These are phyloP conservation scores for Calonectria pseudoreteaudii DNA, from an alignment of 2,329 filamentous ascomycete species.

Conservation along the genomic window DNA sequence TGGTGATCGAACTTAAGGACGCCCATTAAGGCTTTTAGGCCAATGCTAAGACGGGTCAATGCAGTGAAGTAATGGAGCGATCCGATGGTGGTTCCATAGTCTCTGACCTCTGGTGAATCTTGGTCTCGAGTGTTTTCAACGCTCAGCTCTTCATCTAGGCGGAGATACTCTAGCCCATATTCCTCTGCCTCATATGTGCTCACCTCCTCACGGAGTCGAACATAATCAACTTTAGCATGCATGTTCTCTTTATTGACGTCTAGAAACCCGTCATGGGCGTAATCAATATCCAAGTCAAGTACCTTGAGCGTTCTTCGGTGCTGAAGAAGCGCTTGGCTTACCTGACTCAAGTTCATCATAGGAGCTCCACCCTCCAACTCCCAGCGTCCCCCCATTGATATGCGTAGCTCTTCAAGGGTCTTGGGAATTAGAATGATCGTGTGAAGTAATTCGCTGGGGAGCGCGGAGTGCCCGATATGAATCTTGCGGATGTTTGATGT, in stretches of 20 bases:
- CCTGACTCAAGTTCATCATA: not conserved
- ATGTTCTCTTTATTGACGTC: not conserved
- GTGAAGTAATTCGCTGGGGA: not conserved
- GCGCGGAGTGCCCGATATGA: conserved; percentile 5
- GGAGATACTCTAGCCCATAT: conserved; percentile 6
- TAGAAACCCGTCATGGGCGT: not conserved
- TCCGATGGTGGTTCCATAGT: conserved; percentile 15
- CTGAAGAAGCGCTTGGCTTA: conserved; percentile 8
- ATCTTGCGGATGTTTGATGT: conserved; percentile 18
- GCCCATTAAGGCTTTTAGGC: not conserved
- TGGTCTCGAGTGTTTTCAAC: not conserved
- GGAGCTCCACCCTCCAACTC: not conserved
- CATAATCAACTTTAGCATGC: not conserved
- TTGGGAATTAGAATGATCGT: conserved; percentile 21
- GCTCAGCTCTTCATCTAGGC: conserved; percentile 5
- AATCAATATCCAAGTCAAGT: conserved; percentile 15
- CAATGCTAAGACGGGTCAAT: conserved; percentile 18
- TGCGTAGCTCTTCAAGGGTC: conserved; percentile 9
- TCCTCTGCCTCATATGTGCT: not conserved
- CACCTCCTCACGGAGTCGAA: not conserved
- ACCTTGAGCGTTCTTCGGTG: conserved; percentile 13
- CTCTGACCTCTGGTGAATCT: not conserved
- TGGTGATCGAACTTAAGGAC: too few species aligned
- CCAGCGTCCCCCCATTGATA: conserved; percentile 11
- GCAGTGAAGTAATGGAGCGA: conserved; percentile 13